Percentiles rank a stretch among this genome's conserved stretches.
These are phyloP conservation scores for Lichtheimia ornata DNA, from an alignment of 371 early-diverging fungal genomes.

Conservation along the genomic window DNA sequence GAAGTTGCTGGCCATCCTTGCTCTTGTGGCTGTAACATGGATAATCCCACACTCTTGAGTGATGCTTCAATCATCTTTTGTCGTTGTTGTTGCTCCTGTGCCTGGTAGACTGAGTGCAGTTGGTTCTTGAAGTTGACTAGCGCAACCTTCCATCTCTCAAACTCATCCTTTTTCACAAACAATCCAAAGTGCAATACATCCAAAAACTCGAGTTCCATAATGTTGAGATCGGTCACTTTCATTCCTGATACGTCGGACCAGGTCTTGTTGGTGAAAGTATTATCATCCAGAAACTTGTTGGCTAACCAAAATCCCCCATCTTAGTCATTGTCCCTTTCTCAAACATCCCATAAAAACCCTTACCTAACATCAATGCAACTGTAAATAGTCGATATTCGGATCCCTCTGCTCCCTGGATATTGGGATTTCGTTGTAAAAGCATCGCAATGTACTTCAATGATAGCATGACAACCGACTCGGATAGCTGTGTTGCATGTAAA, in stretches of 20 bases:
- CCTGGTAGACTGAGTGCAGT: conserved; percentile 32
- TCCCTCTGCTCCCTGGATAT: conserved; percentile 67
- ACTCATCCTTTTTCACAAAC: conserved; percentile 64
- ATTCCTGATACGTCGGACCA: conserved; percentile 73
- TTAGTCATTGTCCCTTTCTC: background rate
- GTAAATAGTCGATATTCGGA: conserved; percentile 80
- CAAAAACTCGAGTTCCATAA: conserved; percentile 74
- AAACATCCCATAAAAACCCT: background rate
- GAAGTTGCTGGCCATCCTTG: conserved; percentile 6
- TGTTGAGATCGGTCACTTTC: conserved; percentile 64
- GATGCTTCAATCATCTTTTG: conserved; percentile 46
- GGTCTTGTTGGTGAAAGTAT: conserved; percentile 72
- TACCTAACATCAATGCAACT: conserved; percentile 73
- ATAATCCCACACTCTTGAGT: conserved; percentile 36
- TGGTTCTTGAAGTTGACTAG: conserved; percentile 40
- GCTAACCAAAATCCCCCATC: conserved; percentile 26
- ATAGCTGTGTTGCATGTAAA: conserved; percentile 63
- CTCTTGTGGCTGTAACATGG: conserved; percentile 27
- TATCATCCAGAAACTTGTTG: conserved; percentile 71
- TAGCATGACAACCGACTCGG: conserved; percentile 61
- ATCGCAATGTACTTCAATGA: conserved; percentile 66
- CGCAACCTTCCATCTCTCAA: conserved; percentile 39
- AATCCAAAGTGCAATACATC: conserved; percentile 60
- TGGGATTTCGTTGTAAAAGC: conserved; percentile 60
- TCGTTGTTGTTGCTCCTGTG: conserved; percentile 40